Percentiles rank a stretch among this genome's conserved stretches.
Evolutionary conservation across 2,329 filamentous ascomycete species (phyloP).

Genomic region (Trichoderma polysporum): DNA sequence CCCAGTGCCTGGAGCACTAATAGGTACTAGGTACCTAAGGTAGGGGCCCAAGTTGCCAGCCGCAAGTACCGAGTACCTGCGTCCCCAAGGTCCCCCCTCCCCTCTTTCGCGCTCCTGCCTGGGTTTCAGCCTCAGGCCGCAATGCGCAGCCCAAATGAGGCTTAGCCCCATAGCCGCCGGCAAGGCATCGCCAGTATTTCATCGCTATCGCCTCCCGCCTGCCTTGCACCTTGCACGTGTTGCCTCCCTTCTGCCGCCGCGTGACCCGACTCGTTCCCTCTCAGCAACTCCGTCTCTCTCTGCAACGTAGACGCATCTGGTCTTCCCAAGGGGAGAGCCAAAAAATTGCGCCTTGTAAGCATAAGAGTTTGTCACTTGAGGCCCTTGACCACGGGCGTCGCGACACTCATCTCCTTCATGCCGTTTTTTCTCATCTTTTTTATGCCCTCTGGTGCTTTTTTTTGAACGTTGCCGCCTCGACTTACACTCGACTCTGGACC

Average conservation of each 20-base stretch:
- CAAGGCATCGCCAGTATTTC: constrained; percentile 2
- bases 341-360: constrained; percentile 15
- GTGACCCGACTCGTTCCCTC: constrained; percentile 37
- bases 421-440: neutral
- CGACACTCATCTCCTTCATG: constrained; percentile 10
- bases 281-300: constrained; percentile 18
- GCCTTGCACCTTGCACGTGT: constrained; percentile 45
- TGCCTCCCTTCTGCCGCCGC: constrained; percentile 39
- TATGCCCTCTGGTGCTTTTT: constrained; percentile 19
- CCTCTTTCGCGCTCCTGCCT: neutral
- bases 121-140: constrained; percentile 17
- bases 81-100: neutral
- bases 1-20: neutral
- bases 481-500: constrained; percentile 33
- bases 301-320: constrained; percentile 1
- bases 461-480: constrained; percentile 23
- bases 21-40: neutral
- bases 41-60: neutral
- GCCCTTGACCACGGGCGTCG: constrained; percentile 7
- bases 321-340: neutral
- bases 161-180: neutral
- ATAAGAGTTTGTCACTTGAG: constrained; percentile 20
- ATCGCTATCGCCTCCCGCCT: constrained; percentile 29
- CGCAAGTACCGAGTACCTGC: neutral
- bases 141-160: neutral